Conservation (phyloP, 2,329 filamentous ascomycete species). For the Orbilia oligospora region DNA sequence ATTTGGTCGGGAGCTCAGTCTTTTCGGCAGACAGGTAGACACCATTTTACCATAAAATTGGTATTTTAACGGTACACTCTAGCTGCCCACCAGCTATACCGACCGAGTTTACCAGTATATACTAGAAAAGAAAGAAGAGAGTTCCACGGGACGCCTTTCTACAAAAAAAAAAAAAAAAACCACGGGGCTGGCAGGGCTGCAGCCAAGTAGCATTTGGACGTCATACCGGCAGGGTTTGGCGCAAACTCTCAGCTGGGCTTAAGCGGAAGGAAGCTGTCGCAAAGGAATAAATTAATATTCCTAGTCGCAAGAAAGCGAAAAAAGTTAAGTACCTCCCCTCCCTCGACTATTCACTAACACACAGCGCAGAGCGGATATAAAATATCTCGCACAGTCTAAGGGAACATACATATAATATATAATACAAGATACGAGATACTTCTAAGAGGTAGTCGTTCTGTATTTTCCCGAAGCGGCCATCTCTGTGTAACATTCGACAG, state of each 20-base stretch:
- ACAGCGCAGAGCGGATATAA: neutral
- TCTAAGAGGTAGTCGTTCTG: too few relatives aligned
- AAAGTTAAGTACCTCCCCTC: slow-evolving; percentile 5
- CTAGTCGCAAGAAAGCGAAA: neutral
- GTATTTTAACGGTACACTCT: neutral
- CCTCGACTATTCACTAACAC: neutral
- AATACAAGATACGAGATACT: too few relatives aligned
- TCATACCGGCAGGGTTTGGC: slow-evolving; percentile 23
- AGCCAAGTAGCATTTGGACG: slow-evolving; percentile 23
- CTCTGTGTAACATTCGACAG: slow-evolving; percentile 45
- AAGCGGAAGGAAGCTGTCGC: neutral
- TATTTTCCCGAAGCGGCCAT: slow-evolving; percentile 23
- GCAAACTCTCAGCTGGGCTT: slow-evolving; percentile 1
- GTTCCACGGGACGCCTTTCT: slow-evolving; percentile 8
- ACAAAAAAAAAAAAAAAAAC: slow-evolving; percentile 17
- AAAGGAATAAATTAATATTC: slow-evolving; percentile 8
- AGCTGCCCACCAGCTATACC: neutral
- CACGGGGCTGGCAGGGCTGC: slow-evolving; percentile 24
- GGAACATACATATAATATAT: too few relatives aligned
- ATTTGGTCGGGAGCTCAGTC: neutral
- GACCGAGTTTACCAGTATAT: neutral
- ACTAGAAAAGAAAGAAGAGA: neutral
- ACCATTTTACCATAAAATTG: too few relatives aligned
- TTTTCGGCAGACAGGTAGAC: neutral
- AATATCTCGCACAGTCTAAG: too few relatives aligned